Base-by-base conservation (phyloP, 352 stramenopile genomes). In the Phytophthora boehmeriae region DNA sequence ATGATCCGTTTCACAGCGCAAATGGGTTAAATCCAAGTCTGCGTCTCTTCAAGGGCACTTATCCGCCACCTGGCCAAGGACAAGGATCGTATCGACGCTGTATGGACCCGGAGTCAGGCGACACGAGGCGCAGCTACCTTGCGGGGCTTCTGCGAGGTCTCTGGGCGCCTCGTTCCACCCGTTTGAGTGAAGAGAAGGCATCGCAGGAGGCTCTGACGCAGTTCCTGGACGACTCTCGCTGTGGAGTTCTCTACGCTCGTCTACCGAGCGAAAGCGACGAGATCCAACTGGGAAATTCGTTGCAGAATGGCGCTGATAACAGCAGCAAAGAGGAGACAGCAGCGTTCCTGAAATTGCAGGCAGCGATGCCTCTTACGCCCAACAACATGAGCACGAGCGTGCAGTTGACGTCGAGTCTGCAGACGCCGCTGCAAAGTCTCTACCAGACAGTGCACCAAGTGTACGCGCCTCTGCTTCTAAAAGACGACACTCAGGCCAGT, bases 361-460 rank as follows among this genome's bases (percentile, higher is more conserved):
- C 71, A 5, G 51, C 62, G 25, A 60, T 51, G 22, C 64, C 80
- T 19, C 66, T 96, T 16, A 85, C 76, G 8, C 77, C 81, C 0
- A 70, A 87, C 30, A 95, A 84, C 64, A 88, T 96, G 66, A 75
- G 78, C 30, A 80, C 69, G 19, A 89, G 76, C 56, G 68, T 96
- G 16, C 79, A 93, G 32, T 66, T 96, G 25, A 87, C 81, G 19
- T 88, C 82, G 2, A 71, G 90, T 22, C 55, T 78, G 20, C 80
- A 89, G 27, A 86, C 82, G 28, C 88, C 88, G 5, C 63, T 96
- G 35, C 71, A 84, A 49, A 92, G 79, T 67, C 75, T 96, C 3
- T 96, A 93, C 52, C 78, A 92, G 55, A 80, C 66, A 8, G 69
- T 96, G 49, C 81, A 95, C 52, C 76, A 95, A 20, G 81, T 96